Evolutionary conservation across 1,284 basidiomycete genomes (phyloP), one percentile per base, ranked within the genome.

Genomic region (Microbotryum lychnidis-dioicae): DNA sequence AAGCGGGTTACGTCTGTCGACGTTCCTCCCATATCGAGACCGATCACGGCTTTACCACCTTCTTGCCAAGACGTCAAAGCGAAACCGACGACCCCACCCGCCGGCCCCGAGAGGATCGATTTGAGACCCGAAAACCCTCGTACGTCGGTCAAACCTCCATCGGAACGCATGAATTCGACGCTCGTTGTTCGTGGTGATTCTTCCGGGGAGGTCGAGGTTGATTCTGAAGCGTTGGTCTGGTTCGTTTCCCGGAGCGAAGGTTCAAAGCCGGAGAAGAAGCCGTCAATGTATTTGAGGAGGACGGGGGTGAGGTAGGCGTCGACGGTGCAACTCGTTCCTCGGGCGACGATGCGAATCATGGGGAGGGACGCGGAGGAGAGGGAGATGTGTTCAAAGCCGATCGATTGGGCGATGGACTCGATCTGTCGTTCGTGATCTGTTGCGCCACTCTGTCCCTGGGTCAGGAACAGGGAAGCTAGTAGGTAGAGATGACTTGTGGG

Each of bases 281-380:
- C 66, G 57, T 76, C 70, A 60, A 77, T 73, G 62, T 76, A 77
- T 1, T 72, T 64, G 50, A 63, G 79, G 44, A 97, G 77, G 53
- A 96, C 87, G 1, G 93, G 94, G 0, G 93, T 97, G 33, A 97
- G 83, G 74, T 98, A 98, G 2, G 94, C 96, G 71, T 98, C 94
- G 0, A 92, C 94, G 0, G 91, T 96, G 0, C 90, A 86, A 0
- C 90, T 93, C 4, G 89, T 85, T 0, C 91, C 94, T 6, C 94
- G 86, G 1, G 91, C 87, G 5, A 97, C 90, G 81, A 96, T 87
- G 61, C 74, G 73, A 69, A 77, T 75, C 71, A 74, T 74, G 3
- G 94, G 89, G 58, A 92, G 83, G 9, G 97, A 81, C 66, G 87
- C 83, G 2, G 89, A 87, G 0, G 91, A 94, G 68, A 91, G 83